Conservation (phyloP, 768 basidiomycete species). For the Lepiota subincarnata region DNA sequence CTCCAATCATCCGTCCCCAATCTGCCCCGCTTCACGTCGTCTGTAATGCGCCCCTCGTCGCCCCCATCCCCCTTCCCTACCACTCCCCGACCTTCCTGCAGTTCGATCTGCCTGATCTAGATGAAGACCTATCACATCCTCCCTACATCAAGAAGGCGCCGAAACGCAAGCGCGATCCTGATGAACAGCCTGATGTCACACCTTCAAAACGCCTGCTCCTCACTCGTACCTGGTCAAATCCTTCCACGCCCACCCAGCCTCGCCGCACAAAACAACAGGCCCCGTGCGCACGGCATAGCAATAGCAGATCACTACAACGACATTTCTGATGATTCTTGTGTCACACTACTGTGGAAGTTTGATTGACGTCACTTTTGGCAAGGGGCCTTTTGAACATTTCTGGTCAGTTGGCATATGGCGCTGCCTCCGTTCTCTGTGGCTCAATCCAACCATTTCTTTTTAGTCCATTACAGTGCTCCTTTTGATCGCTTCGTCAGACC, state of each 20-base stretch:
- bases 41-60: conserved; percentile 64
- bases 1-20: conserved; percentile 22
- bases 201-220: conserved; percentile 33
- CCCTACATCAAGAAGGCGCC: conserved; percentile 41
- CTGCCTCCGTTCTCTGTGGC: not conserved
- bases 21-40: conserved; percentile 39
- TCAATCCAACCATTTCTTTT: not conserved
- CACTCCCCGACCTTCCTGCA: conserved; percentile 68
- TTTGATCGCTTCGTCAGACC: not conserved
- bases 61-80: conserved; percentile 65
- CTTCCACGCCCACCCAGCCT: not conserved
- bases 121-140: conserved; percentile 67
- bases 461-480: conserved; percentile 6
- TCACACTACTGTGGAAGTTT: conserved; percentile 6
- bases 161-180: conserved; percentile 35
- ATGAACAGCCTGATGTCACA: conserved; percentile 14
- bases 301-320: conserved; percentile 7
- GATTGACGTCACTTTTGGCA: conserved; percentile 10
- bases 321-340: conserved; percentile 8
- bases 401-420: not conserved
- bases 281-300: conserved; percentile 6
- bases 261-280: conserved; percentile 6
- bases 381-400: conserved; percentile 1
- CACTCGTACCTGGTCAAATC: not conserved
- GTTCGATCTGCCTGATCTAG: conserved; percentile 61